Evolutionary conservation across 331 rosid species (phyloP).

Genomic region (Stylosanthes scabra): DNA sequence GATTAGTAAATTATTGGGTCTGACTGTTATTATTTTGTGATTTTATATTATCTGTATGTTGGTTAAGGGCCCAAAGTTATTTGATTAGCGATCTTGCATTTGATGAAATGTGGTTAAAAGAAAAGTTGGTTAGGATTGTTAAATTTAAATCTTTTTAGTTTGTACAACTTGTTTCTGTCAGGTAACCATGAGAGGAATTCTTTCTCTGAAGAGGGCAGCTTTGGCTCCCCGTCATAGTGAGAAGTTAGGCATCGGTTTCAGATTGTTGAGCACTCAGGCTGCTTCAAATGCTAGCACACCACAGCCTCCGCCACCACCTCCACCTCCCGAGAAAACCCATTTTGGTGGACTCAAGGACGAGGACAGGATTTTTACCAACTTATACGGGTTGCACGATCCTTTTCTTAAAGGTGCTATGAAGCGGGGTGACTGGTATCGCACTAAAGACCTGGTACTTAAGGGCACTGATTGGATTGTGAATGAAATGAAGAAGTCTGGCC

Average conservation of each 20-base stretch:
- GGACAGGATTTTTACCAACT: slow-evolving; percentile 95
- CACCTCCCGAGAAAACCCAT: slow-evolving; percentile 96
- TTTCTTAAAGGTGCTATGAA: slow-evolving; percentile 98
- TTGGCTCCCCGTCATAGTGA: slow-evolving; percentile 55
- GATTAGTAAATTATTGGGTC: slow-evolving; percentile 5
- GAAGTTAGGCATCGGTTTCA: slow-evolving; percentile 57
- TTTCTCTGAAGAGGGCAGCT: slow-evolving; percentile 59
- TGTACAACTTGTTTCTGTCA: slow-evolving; percentile 39
- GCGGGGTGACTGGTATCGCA: slow-evolving; percentile 94
- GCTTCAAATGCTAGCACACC: slow-evolving; percentile 68
- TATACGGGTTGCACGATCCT: slow-evolving; percentile 93
- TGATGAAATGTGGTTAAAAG: not conserved
- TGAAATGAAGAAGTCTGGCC: slow-evolving; percentile 97
- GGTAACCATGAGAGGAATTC: slow-evolving; percentile 82
- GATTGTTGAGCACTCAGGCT: slow-evolving; percentile 83
- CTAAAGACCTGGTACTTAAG: slow-evolving; percentile 91
- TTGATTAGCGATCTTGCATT: slow-evolving; percentile 1
- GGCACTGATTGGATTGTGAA: slow-evolving; percentile 98
- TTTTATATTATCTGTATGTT: slow-evolving; percentile 12
- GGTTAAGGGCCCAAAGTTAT: slow-evolving; percentile 6
- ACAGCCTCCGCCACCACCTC: slow-evolving; percentile 93
- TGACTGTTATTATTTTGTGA: slow-evolving; percentile 2
- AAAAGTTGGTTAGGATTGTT: not conserved
- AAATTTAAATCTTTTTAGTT: slow-evolving; percentile 12
- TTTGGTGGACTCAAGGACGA: slow-evolving; percentile 97